Base-by-base conservation (phyloP, 169 alveolate genomes). In the Plasmodium relictum region DNA sequence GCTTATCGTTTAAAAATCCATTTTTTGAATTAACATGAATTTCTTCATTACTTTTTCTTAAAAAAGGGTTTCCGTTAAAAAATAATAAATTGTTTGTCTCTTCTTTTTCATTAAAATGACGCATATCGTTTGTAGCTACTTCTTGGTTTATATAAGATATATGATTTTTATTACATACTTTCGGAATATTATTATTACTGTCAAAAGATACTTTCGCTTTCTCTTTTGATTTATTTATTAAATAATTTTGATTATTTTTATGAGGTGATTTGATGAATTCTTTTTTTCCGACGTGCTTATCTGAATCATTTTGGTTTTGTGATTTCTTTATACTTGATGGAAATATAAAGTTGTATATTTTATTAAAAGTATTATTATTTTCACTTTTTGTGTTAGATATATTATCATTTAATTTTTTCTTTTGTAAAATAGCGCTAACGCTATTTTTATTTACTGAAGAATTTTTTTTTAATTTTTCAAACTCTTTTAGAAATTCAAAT, bases 291-390 rank as follows among this genome's bases (percentile, higher is more conserved):
- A 20, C 54, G 20, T 16, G 7, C 14, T 62, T 76, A n/a, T 76
- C 37, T 22, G 0, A 54, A 54, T 54, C 14, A 6, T 54, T 54
- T n/a, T 54, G 37, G 14, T 76, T 76, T 76, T 63, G 78, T 73
- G 72, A 26, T 22, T 59, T 73, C 9, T 22, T 73, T 18, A 48
- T 18, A 76, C 54, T 76, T 31, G 50, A 63, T 44, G 89, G 73
- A 63, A 76, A 76, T 45, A 76, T 63, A 63, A 76, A 76, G 31
- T 76, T 76, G 39, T 76, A 76, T 44, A 76, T 76, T 76, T 48
- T 76, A 24, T n/a, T 63, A 6, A 76, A n/a, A 9, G 89, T 45
- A 41, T 65, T 76, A 37, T 76, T 52, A 48, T 42, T 41, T 24
- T 76, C 89, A 45, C 76, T 62, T 16, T 76, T 76, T 50, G 70